Percentiles rank a stretch among this genome's conserved stretches.
These are phyloP conservation scores for Pythium scleroteichum DNA, from an alignment of 352 stramenopile species.

Conservation along the genomic window DNA sequence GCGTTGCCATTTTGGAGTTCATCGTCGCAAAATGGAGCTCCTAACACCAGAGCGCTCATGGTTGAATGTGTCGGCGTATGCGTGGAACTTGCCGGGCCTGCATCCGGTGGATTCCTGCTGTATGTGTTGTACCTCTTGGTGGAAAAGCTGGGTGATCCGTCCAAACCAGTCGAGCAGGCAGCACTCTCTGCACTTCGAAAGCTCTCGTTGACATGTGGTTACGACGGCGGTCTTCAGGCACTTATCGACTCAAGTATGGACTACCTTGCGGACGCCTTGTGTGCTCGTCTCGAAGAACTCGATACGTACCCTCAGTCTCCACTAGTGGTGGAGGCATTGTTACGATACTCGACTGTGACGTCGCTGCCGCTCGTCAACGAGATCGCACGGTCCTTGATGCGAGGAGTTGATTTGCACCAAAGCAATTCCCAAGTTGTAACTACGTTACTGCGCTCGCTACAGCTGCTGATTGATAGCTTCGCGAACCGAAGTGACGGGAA, in stretches of 20 bases:
- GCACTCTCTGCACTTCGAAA: constrained; percentile 70
- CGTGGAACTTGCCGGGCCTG: constrained; percentile 52
- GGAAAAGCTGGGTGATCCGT: constrained; percentile 73
- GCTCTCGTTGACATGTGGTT: constrained; percentile 60
- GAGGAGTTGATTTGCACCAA: constrained; percentile 77
- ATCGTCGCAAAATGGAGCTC: not conserved
- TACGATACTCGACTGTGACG: constrained; percentile 61
- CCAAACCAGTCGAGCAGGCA: constrained; percentile 63
- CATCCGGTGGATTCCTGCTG: constrained; percentile 68
- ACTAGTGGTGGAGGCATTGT: constrained; percentile 72
- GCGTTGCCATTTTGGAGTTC: constrained; percentile 30
- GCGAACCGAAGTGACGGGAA: not conserved
- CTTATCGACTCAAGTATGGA: constrained; percentile 86
- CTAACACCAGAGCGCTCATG: constrained; percentile 43
- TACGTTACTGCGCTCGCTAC: constrained; percentile 36
- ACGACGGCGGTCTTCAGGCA: constrained; percentile 42
- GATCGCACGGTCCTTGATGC: constrained; percentile 65
- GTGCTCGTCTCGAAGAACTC: constrained; percentile 65
- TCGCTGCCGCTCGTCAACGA: constrained; percentile 79
- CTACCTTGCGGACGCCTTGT: constrained; percentile 86
- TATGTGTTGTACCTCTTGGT: constrained; percentile 79
- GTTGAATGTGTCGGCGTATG: constrained; percentile 77
- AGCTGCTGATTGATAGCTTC: constrained; percentile 42
- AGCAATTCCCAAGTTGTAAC: constrained; percentile 18
- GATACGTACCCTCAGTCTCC: constrained; percentile 70